Evolutionary conservation across 352 stramenopile genomes (phyloP).

Genomic region (Blastocystis sp.): DNA sequence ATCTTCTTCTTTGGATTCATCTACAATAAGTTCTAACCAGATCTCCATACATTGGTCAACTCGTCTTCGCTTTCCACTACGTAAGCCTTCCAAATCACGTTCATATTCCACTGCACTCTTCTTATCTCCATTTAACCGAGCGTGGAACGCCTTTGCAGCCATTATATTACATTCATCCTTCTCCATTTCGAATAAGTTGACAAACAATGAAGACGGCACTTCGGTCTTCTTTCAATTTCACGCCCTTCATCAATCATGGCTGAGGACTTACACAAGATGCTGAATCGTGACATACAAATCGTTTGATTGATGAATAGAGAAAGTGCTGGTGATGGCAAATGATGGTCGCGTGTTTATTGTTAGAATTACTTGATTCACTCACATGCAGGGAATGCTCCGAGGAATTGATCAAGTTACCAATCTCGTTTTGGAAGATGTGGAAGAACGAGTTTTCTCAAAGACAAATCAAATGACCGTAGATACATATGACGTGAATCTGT

Average conservation of each 20-base stretch:
- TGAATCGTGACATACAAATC: not conserved
- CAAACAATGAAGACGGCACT: not conserved
- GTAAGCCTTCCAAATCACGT: constrained; percentile 8
- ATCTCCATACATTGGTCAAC: not conserved
- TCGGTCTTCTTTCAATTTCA: constrained; percentile 27
- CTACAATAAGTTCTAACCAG: not conserved
- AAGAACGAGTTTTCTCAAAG: constrained; percentile 52
- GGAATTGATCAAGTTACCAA: constrained; percentile 62
- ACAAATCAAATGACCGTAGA: constrained; percentile 15
- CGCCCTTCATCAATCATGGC: constrained; percentile 1
- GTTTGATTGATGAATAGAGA: constrained; percentile 37
- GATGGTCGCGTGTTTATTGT: constrained; percentile 54
- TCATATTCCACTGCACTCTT: not conserved
- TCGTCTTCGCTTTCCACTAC: not conserved
- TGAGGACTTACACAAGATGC: constrained; percentile 57
- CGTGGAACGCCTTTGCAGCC: constrained; percentile 37
- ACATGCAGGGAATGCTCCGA: constrained; percentile 45
- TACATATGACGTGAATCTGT: constrained; percentile 52
- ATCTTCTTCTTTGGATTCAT: not conserved
- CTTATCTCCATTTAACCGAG: constrained; percentile 9
- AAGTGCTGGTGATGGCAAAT: constrained; percentile 55
- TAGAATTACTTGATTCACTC: not conserved
- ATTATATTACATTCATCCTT: constrained; percentile 54
- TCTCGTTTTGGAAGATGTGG: constrained; percentile 57
- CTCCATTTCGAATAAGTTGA: constrained; percentile 37